phyloP scores from a whole-genome alignment of 495 filamentous ascomycete genomes.

The Trichocladium antarcticum region DNA sequence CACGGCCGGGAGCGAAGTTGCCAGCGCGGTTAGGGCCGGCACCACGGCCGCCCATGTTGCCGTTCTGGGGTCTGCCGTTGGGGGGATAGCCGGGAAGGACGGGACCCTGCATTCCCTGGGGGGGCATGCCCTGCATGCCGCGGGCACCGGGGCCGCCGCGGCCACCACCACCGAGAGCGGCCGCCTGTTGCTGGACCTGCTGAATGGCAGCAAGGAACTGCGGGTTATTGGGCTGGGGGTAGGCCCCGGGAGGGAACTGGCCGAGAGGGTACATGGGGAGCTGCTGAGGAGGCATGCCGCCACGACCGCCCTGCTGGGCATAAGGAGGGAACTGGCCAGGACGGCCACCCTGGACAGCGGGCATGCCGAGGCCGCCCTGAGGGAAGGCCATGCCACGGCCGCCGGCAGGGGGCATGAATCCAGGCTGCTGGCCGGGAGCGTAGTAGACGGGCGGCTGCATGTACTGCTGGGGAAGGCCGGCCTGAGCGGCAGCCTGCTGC shows the following conservation, averaged over 20 bases:
- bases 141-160: conserved; percentile 62
- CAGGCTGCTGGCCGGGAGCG: conserved; percentile 68
- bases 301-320: conserved; percentile 75
- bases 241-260: conserved; percentile 61
- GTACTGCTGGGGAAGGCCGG: conserved; percentile 78
- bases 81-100: conserved; percentile 57
- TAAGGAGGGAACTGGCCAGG: conserved; percentile 76
- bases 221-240: conserved; percentile 39
- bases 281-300: conserved; percentile 62
- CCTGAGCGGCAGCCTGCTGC: conserved; percentile 91
- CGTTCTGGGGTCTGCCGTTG: conserved; percentile 34
- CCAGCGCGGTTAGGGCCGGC: conserved; percentile 27
- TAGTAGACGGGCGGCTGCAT: conserved; percentile 85
- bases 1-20: conserved; percentile 46
- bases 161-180: conserved; percentile 52
- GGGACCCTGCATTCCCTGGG: conserved; percentile 38
- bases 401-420: conserved; percentile 57
- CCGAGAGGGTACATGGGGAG: conserved; percentile 67
- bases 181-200: conserved; percentile 55
- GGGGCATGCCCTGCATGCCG: conserved; percentile 61
- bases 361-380: conserved; percentile 70
- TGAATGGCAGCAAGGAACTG: conserved; percentile 54
- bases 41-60: conserved; percentile 32
- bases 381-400: conserved; percentile 84
- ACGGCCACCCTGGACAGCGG: conserved; percentile 67